Base-by-base conservation (phyloP, 352 stramenopile genomes). In the Nothophytophthora sp. region DNA sequence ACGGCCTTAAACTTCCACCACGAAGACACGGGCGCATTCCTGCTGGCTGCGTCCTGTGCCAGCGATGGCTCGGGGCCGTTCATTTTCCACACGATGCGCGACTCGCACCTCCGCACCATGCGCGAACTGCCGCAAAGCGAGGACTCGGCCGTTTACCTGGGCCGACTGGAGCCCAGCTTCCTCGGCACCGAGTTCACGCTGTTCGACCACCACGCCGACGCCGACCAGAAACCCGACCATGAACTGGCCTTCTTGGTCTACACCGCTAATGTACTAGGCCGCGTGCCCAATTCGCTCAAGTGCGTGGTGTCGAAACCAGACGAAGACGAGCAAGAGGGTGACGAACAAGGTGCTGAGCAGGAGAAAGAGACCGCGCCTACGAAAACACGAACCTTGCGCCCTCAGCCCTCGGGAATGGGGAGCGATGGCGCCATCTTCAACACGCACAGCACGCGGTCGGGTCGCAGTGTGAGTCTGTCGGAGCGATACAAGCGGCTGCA, bases 141-240 rank as follows among this genome's bases (percentile, higher is more conserved):
- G 40, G 82, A 93, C 49, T 88, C 72, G 20, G 82, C 85, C 16
- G 77, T 90, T 20, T 96, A 91, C 43, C 55, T 96, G 1, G 87
- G 87, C 3, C 79, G 74, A 16, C 81, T 96, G 46, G 57, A 78
- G 23, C 67, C 76, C 19, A 96, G 87, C 44, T 94, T 96, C 47
- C 47, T 95, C 1, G 86, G 87, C 27, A 96, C 80, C 10, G 81
- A 93, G 55, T 94, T 95, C 50, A 88, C 70, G n/a, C 42, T 95
- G 15, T 60, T 90, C 1, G 84, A 96, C 55, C 82, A 96, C 49
- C 72, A 89, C 49, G 55, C 48, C 10, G 32, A 20, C 6, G 29
- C 48, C 22, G 44, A n/a, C 10, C 69, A 90, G 39, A 74, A 80
- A 41, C 63, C 65, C 7, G 59, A 69, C 38, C 76, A 86, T 41